Evolutionary conservation across 2,329 filamentous ascomycete genomes (phyloP).

Genomic region (Fusarium sp.): DNA sequence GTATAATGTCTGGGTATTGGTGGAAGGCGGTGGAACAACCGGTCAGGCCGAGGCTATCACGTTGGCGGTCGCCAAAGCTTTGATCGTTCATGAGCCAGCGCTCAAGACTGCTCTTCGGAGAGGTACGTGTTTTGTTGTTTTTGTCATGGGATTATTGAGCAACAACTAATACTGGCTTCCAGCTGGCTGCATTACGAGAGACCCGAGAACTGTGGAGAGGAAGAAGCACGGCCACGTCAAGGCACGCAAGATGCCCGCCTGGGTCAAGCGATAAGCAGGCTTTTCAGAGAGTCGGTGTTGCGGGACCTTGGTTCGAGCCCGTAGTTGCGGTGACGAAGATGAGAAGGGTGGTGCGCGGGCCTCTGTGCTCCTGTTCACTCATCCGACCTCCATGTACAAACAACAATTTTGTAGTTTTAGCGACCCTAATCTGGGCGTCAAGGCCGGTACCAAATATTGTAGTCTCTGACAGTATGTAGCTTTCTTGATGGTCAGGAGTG

Average conservation of each 20-base stretch:
- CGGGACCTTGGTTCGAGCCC: slow-evolving; percentile 27
- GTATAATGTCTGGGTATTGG: slow-evolving; percentile 93
- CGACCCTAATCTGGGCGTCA: slow-evolving; percentile 30
- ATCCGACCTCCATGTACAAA: slow-evolving; percentile 40
- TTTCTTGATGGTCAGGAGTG: slow-evolving; percentile 4
- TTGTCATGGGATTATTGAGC: slow-evolving; percentile 12
- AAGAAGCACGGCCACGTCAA: slow-evolving; percentile 98
- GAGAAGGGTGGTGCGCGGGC: slow-evolving; percentile 31
- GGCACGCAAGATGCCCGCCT: slow-evolving; percentile 96
- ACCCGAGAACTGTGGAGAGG: slow-evolving; percentile 91
- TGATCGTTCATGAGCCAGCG: slow-evolving; percentile 90
- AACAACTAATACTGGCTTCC: slow-evolving; percentile 55
- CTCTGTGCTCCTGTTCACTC: slow-evolving; percentile 16
- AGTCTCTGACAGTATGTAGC: slow-evolving; percentile 19
- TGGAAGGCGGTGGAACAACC: slow-evolving; percentile 87
- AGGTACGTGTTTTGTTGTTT: slow-evolving; percentile 68
- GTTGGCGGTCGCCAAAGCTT: slow-evolving; percentile 84
- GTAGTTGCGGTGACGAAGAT: slow-evolving; percentile 28
- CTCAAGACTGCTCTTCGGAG: slow-evolving; percentile 86
- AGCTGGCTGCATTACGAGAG: slow-evolving; percentile 94
- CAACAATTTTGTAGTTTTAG: slow-evolving; percentile 45
- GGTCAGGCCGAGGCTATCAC: slow-evolving; percentile 96
- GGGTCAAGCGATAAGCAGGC: slow-evolving; percentile 80
- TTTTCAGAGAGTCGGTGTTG: slow-evolving; percentile 19
- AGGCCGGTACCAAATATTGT: slow-evolving; percentile 15